Conservation (phyloP, 306 rosid species). For the Quercus rubra region DNA sequence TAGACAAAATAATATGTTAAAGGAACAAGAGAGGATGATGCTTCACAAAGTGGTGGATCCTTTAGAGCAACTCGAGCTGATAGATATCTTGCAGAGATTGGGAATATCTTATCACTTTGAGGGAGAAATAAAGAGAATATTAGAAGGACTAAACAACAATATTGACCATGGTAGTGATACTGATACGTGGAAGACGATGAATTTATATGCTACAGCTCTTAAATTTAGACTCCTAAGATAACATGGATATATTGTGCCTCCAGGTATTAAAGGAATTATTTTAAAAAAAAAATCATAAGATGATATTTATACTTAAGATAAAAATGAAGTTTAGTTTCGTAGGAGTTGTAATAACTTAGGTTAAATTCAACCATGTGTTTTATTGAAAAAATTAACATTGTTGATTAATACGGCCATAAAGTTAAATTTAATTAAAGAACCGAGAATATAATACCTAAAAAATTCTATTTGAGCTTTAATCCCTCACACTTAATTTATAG, state of each 20-base stretch:
- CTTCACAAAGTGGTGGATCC: background rate
- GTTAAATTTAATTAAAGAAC: too few species aligned
- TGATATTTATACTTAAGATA: too few species aligned
- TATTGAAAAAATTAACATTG: too few species aligned
- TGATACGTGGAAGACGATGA: background rate
- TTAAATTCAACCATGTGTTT: too few species aligned
- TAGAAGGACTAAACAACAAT: background rate
- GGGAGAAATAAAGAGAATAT: background rate
- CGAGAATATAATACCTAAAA: too few species aligned
- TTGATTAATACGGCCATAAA: too few species aligned
- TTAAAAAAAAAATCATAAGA: too few species aligned
- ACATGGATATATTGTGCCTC: conserved; percentile 25
- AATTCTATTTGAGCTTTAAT: too few species aligned
- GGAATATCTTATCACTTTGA: conserved; percentile 40
- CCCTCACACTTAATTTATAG: background rate
- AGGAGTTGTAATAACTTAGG: too few species aligned
- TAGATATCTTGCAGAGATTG: conserved; percentile 31
- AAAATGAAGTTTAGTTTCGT: too few species aligned
- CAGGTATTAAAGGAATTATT: conserved; percentile 3
- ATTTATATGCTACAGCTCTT: conserved; percentile 21
- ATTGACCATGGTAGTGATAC: background rate
- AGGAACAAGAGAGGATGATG: conserved; percentile 13
- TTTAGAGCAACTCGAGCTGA: conserved; percentile 19
- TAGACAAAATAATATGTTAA: background rate
- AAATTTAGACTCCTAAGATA: conserved; percentile 32